These are phyloP conservation scores for Hypoxylon sp. DNA, from an alignment of 2,329 filamentous ascomycete species.

Conservation along the genomic window DNA sequence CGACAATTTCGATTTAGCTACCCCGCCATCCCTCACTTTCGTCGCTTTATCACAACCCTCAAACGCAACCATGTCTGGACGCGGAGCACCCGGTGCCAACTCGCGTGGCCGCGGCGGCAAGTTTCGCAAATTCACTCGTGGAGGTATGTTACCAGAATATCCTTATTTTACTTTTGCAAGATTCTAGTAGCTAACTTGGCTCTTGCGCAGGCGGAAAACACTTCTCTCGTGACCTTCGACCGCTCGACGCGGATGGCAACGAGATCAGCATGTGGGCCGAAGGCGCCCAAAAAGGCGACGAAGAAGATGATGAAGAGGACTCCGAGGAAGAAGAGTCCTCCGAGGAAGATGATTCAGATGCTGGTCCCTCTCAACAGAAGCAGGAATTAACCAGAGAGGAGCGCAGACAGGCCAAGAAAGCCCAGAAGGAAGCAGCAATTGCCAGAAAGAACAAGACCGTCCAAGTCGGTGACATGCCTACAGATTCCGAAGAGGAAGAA, in stretches of 20 bases:
- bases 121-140: constrained; percentile 92
- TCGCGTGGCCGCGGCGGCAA: constrained; percentile 89
- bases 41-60: constrained; percentile 10
- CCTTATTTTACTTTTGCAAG: not conserved
- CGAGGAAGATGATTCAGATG: constrained; percentile 58
- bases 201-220: constrained; percentile 82
- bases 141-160: constrained; percentile 71
- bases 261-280: constrained; percentile 89
- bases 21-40: constrained; percentile 13
- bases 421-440: constrained; percentile 90
- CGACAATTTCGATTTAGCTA: constrained; percentile 11
- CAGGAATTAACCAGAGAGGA: constrained; percentile 83
- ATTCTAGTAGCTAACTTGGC: constrained; percentile 29
- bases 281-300: constrained; percentile 62
- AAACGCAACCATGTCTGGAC: constrained; percentile 58
- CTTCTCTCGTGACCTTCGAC: constrained; percentile 91
- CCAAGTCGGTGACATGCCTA: constrained; percentile 88
- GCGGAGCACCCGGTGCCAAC: constrained; percentile 59
- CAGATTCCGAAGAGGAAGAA: constrained; percentile 71
- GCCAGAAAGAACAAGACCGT: constrained; percentile 79
- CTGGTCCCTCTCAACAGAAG: constrained; percentile 59
- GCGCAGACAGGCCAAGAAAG: constrained; percentile 88
- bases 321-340: constrained; percentile 62
- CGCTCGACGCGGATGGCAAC: constrained; percentile 89
- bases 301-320: constrained; percentile 65